Evolutionary conservation across 331 rosid species (phyloP).

Genomic region (Acacia concinna): DNA sequence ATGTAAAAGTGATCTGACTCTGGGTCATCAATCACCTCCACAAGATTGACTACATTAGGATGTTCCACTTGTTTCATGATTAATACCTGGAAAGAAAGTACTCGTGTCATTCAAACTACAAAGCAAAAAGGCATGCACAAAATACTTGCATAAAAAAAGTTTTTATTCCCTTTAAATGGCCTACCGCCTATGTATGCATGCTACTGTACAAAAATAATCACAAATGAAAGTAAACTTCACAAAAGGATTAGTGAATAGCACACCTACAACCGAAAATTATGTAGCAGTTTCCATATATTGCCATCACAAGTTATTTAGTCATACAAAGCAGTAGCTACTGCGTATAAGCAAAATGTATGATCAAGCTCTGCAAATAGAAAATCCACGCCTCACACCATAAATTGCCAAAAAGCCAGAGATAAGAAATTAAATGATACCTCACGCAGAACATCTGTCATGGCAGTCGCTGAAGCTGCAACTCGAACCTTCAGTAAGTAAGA

Average conservation of each 20-base stretch:
- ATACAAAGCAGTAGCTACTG: conserved; percentile 6
- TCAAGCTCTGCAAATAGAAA: conserved; percentile 5
- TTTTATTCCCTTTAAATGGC: conserved; percentile 9
- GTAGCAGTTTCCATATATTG: conserved; percentile 8
- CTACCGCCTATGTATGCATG: not conserved
- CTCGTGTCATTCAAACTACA: not conserved
- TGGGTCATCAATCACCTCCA: conserved; percentile 96
- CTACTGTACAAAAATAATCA: not conserved
- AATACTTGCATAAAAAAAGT: not conserved
- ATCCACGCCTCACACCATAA: not conserved
- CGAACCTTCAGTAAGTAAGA: conserved; percentile 88
- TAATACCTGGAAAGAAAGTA: conserved; percentile 60
- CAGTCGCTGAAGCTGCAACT: conserved; percentile 98
- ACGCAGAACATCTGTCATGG: conserved; percentile 94
- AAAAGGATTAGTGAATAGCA: conserved; percentile 6
- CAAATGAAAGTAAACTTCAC: not conserved
- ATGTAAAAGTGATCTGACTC: conserved; percentile 83
- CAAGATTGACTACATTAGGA: conserved; percentile 91
- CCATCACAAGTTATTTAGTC: not conserved
- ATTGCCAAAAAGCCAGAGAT: conserved; percentile 3
- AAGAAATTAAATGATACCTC: conserved; percentile 60
- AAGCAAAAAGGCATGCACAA: not conserved
- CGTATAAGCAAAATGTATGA: not conserved
- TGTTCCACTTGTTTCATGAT: conserved; percentile 93
- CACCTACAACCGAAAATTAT: conserved; percentile 23